phyloP scores from a whole-genome alignment of 345 rosid genomes.

The Populus simonii region DNA sequence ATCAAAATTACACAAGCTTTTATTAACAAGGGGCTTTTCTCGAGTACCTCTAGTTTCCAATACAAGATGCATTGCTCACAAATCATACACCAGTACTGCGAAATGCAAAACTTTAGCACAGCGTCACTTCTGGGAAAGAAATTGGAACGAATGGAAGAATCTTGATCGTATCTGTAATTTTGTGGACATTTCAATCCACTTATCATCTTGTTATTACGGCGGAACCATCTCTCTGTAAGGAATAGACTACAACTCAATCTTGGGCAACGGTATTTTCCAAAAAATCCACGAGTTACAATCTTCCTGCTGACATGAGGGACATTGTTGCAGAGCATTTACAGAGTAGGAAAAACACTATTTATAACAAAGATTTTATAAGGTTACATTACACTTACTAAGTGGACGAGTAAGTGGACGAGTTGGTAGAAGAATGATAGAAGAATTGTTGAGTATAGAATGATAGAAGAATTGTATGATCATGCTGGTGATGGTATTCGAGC shows the following conservation, averaged over 20 bases:
- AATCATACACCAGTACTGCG: background rate
- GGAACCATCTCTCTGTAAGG: background rate
- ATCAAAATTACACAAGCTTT: no score
- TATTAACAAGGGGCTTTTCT: no score
- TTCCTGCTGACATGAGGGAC: slow-evolving; percentile 45
- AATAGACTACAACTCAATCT: slow-evolving; percentile 32
- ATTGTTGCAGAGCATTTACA: no score
- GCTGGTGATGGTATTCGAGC: no score
- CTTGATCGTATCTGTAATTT: slow-evolving; percentile 8
- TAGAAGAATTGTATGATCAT: no score
- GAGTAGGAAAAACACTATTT: no score
- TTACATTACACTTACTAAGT: no score
- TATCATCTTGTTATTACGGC: slow-evolving; percentile 3
- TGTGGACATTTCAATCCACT: background rate
- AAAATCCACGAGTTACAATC: slow-evolving; percentile 79
- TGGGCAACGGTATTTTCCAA: slow-evolving; percentile 68
- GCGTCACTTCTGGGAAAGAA: background rate
- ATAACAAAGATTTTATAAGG: no score
- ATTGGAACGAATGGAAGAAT: slow-evolving; percentile 11
- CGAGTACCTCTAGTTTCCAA: background rate
- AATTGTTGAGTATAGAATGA: no score
- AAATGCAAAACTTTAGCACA: background rate
- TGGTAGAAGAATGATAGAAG: no score
- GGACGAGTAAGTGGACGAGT: no score
- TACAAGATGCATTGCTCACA: slow-evolving; percentile 3